These are phyloP conservation scores for Tricholoma sp. DNA, from an alignment of 768 basidiomycete genomes.

Conservation along the genomic window DNA sequence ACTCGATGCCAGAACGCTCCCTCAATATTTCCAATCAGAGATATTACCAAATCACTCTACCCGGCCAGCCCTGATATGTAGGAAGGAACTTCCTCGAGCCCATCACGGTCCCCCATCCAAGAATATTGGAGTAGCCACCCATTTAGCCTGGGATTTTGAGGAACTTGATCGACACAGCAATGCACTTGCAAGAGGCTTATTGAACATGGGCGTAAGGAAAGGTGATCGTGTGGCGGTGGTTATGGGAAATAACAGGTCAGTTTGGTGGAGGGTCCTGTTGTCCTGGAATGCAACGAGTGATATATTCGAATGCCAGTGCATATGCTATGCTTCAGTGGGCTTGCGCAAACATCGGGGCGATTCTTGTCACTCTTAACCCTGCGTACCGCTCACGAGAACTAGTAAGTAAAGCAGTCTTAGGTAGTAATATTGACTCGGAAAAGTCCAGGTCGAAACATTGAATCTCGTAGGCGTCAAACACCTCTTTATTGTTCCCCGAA, in stretches of 20 bases:
- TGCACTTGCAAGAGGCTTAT: conserved; percentile 65
- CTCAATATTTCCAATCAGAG: conserved; percentile 54
- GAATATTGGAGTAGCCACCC: conserved; percentile 42
- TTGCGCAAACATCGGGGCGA: conserved; percentile 78
- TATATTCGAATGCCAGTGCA: conserved; percentile 36
- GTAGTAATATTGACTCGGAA: background rate
- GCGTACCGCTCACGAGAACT: conserved; percentile 72
- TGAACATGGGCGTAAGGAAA: conserved; percentile 63
- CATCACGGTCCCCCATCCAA: conserved; percentile 58
- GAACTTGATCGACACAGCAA: conserved; percentile 66
- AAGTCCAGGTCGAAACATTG: conserved; percentile 50
- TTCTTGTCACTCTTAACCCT: conserved; percentile 80
- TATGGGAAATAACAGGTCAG: conserved; percentile 83
- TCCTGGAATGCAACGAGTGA: background rate
- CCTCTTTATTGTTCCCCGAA: conserved; percentile 65
- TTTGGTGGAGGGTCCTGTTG: background rate
- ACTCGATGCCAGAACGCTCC: conserved; percentile 49
- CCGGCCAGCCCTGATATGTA: conserved; percentile 61
- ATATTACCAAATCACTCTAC: conserved; percentile 45
- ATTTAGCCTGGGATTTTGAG: conserved; percentile 69
- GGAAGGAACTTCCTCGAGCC: conserved; percentile 48
- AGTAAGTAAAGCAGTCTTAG: conserved; percentile 31
- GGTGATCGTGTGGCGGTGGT: conserved; percentile 77
- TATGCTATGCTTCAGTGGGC: conserved; percentile 86
- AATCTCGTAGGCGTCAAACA: conserved; percentile 63